Evolutionary conservation across 1,284 basidiomycete genomes (phyloP), one percentile per base, ranked within the genome.

Genomic region (Ustilago xerochloae): DNA sequence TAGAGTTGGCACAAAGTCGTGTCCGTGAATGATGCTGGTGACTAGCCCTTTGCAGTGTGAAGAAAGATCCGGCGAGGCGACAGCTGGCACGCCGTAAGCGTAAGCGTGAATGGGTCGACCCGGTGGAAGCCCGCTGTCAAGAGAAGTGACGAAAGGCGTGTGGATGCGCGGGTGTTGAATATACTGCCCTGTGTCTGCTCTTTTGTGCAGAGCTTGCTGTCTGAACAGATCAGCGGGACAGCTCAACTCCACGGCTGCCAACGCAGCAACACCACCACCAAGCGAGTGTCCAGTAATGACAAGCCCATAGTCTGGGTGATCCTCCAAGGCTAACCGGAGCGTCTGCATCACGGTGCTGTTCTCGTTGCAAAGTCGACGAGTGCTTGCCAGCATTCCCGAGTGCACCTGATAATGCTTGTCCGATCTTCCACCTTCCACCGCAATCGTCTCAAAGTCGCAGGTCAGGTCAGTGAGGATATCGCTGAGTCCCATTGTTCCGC

Each of bases 401-500:
- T 88, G 87, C 20, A 86, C 87, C 43, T 85, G 84, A 76, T 87
- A 87, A 1, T 75, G 69, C 3, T 64, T 85, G 12, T 81, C 60
- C 0, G 85, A 81, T 43, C 85, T 80, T 4, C 81, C 87, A 24
- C 85, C 84, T 2, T 85, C 85, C 7, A 87, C 79, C 1, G 67
- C 54, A 46, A 88, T 85, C 3, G 81, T 72, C 65, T 85, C 84
- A 70, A 87, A 88, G 32, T 84, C 84, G 80, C 87, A 87, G 0
- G 86, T 87, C 4, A 88, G 82, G 66, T 88, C 87, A 39, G 87
- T 86, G n/a, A 88, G 84, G 15, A 88, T 84, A 70, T 88, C 87
- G 12, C 86, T 86, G 0, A 88, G 80, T 20, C 74, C 85, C 33
- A 88, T 82, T 2, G 87, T 87, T 6, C 87, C 87, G 10, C 87